Evolutionary conservation across 116 monocot species (phyloP), one percentile per base, ranked within the genome.

Genomic region (Posidonia oceanica): DNA sequence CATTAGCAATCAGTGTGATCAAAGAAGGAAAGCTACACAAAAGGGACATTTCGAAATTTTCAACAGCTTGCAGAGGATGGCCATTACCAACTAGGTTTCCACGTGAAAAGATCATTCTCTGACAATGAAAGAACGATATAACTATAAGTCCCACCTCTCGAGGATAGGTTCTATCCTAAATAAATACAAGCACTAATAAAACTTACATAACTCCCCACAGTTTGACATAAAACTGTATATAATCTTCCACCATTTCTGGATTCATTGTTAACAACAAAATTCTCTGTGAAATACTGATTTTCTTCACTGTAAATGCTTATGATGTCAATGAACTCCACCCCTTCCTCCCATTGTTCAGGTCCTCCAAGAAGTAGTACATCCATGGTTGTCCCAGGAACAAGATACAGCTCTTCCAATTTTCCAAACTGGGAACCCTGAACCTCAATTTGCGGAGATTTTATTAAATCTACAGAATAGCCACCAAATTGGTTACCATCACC

Each of bases 41-140:
- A 64, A 97, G 68, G 73, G 74, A 16, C 66, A 97, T 66, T 64
- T 89, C 75, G 40, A 73, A 61, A 55, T 69, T 79, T 77, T 83
- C 85, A 39, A 92, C 68, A 65, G 78, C 78, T 63, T 86, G 78
- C 48, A 87, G 16, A 60, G 76, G 83, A 84, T 97, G 92, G 74
- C 72, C 78, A 56, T 69, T 73, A 38, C 92, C 92, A 76, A 74
- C 74, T 41, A 92, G 70, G 76, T 97, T 97, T 84, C 92, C 97
- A 68, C 89, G 91, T 61, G 91, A 89, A 82, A 97, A 97, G 8
- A 83, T 59, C 61, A 91, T 71, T 82, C 84, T 85, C 97, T 97
- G 82, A 39, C 15, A 22, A 15, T 44, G 61, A 59, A 57, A 63
- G 70, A 59, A 56, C 4, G 37, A 66, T 74, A 54, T 40, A 68